Percentiles rank a stretch among this genome's conserved stretches.
Evolutionary conservation across 1,284 basidiomycete genomes (phyloP).

Genomic region (Papiliotrema fonsecae): DNA sequence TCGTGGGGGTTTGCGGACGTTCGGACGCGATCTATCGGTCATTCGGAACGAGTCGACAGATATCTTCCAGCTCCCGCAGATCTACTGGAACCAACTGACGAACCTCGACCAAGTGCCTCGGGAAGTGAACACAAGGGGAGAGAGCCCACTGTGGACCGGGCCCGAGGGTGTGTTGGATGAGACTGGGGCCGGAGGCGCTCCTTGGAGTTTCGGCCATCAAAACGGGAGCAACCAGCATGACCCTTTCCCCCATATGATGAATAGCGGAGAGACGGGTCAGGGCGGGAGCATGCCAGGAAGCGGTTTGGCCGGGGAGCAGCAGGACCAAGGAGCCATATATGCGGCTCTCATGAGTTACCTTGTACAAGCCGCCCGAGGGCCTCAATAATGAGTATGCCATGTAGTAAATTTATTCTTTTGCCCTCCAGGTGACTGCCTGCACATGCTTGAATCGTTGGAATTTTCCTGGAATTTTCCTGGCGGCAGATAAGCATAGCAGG

Average conservation of each 20-base stretch:
- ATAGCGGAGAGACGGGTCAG: too few species aligned
- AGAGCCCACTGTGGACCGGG: background rate
- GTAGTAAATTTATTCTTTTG: too few species aligned
- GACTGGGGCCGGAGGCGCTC: background rate
- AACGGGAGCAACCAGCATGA: too few species aligned
- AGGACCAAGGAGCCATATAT: slow-evolving; percentile 21
- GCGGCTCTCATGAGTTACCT: slow-evolving; percentile 26
- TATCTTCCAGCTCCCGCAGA: slow-evolving; percentile 35
- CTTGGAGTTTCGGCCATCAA: too few species aligned
- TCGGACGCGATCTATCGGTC: background rate
- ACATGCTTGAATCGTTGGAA: too few species aligned
- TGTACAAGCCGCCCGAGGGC: slow-evolving; percentile 15
- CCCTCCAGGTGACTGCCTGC: too few species aligned
- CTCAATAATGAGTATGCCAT: too few species aligned
- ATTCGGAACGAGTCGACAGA: background rate
- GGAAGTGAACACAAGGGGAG: background rate
- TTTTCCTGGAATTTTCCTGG: too few species aligned
- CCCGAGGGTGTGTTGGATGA: background rate
- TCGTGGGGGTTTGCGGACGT: slow-evolving; percentile 6
- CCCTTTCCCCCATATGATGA: too few species aligned
- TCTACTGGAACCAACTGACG: slow-evolving; percentile 36
- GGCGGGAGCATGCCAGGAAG: too few species aligned
- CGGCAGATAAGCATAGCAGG: too few species aligned
- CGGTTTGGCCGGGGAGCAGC: background rate
- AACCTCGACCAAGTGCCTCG: background rate